Base-by-base conservation (phyloP, 2,329 filamentous ascomycete species). In the Colletotrichum endophyticum region DNA sequence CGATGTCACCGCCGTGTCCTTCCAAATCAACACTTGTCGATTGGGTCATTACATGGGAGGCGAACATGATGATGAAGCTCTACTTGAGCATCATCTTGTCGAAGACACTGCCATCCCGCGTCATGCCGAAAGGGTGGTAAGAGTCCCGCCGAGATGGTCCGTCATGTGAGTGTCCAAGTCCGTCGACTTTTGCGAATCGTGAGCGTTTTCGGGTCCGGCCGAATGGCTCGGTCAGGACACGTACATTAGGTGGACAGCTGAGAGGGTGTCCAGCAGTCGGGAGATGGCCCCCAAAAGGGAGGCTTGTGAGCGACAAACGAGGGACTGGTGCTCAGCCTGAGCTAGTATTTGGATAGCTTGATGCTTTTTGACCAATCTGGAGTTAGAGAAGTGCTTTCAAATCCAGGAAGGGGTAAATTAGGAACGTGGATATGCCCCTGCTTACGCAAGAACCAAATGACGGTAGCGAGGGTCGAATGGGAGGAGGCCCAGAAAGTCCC, bases 121-220 rank as follows among this genome's bases (percentile, higher is more conserved):
- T 32, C 27, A 36, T 63, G 57, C 57, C 22, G 39, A 36, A 44
- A 15, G 73, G 63, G 64, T 68, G 59, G 71, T 73, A 57, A 73
- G 70, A 75, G 63, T 75, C 59, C 59, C 34, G 70, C 71, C 59
- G 28, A 49, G 22, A n/a, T 53, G 44, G 66, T 30, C 64, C 27
- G 28, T 76, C 74, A 73, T 76, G 70, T 76, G 66, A 70, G 71
- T 71, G n/a, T 32, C 19, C 15, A 59, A 15, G 64, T 59, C 34
- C 36, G 49, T 49, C 74, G 34, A 25, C 28, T 22, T 61, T 76
- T 74, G 44, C 8, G n/a, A 36, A 34, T 64, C 11, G 66, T 34
- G 49, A 59, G 70, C 36, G 73, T n/a, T 34, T 22, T 70, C 74
- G 59, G 74, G 71, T 49, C 64, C 64, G 74, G 56, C 70, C 74